These are phyloP conservation scores for Ophiostoma pallidulum DNA, from an alignment of 2,329 filamentous ascomycete species.

Conservation along the genomic window DNA sequence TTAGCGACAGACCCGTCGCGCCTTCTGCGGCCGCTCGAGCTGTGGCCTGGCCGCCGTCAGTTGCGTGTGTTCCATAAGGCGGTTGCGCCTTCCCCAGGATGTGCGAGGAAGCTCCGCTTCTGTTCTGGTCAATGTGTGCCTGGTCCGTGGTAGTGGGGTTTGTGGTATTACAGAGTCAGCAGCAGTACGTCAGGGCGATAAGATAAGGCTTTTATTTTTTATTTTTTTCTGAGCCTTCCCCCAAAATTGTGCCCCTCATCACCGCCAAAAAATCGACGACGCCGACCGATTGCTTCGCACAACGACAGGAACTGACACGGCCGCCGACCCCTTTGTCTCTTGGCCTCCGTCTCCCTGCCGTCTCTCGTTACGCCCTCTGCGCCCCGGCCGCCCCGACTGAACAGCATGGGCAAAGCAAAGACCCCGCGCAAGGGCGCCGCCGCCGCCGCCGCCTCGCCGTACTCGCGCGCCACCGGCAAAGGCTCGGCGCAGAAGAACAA, in stretches of 20 bases:
- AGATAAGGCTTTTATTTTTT: conserved; percentile 10
- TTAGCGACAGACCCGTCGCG: conserved; percentile 1
- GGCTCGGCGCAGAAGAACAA: conserved; percentile 50
- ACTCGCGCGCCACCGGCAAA: conserved; percentile 21
- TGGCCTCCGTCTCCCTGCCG: too few relatives aligned
- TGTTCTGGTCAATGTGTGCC: too few relatives aligned
- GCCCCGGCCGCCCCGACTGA: not conserved
- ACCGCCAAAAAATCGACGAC: conserved; percentile 18
- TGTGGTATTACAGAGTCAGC: too few relatives aligned
- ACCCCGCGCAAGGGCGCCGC: conserved; percentile 27
- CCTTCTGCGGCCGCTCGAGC: too few relatives aligned
- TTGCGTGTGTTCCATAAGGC: too few relatives aligned
- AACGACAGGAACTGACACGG: not conserved
- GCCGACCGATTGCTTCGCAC: too few relatives aligned
- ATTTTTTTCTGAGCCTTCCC: not conserved
- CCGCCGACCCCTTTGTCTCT: not conserved
- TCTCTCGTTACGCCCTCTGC: too few relatives aligned
- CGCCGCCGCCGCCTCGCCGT: conserved; percentile 25
- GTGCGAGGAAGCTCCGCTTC: too few relatives aligned
- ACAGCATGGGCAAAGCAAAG: conserved; percentile 33
- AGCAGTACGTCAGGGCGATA: not conserved
- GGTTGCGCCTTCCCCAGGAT: too few relatives aligned
- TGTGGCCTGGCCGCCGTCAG: too few relatives aligned
- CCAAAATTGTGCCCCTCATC: conserved; percentile 16
- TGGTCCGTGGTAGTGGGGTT: too few relatives aligned